Base-by-base conservation (phyloP, 768 basidiomycete species). In the Calvatia gigantea region DNA sequence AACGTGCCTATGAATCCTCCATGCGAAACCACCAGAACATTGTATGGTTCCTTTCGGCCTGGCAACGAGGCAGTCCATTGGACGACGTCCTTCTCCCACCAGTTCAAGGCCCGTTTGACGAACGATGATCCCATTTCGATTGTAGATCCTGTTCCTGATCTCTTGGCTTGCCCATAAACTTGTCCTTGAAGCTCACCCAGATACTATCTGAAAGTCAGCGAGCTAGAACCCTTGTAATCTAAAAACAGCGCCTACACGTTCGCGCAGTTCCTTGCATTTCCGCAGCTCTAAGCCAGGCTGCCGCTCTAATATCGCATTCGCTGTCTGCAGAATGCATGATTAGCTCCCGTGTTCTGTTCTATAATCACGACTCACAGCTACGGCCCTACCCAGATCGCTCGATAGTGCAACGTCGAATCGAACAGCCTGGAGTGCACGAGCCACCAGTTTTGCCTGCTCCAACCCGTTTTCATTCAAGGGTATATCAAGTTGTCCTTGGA, bases 401-500 rank as follows among this genome's bases (percentile, higher is more conserved):
- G 80, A 82, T 64, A 80, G 85, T 28, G 84, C 88, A 25, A 68
- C 69, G 32, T 74, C 76, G 60, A 94, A 88, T 6, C 69, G 70
- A 15, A 86, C 69, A 31, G 71, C 64, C 63, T 75, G 76, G 58
- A 92, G 69, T 38, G 75, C 78, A 57, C 76, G 69, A 1, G 80
- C 87, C 1, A 84, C 78, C 51, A 75, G 68, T 53, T 64, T 62
- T 19, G 86, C 86, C 67, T 93, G 89, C 51, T 71, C 70, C 44
- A 75, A 51, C 12, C 91, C 91, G 3, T 67, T 69, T 14, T 74
- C 78, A 61, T 91, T 91, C 63, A 93, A 74, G 37, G 67, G 59
- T 6, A 84, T 85, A 69, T 93, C 86, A 53, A 82, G 62, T 7
- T 93, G 91, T 37, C 91, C 91, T 73, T 93, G 90, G 42, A 89